Percentiles rank a stretch among this genome's conserved stretches.
Evolutionary conservation across 2,329 filamentous ascomycete genomes (phyloP).

Genomic region (Alternaria tenuissima): DNA sequence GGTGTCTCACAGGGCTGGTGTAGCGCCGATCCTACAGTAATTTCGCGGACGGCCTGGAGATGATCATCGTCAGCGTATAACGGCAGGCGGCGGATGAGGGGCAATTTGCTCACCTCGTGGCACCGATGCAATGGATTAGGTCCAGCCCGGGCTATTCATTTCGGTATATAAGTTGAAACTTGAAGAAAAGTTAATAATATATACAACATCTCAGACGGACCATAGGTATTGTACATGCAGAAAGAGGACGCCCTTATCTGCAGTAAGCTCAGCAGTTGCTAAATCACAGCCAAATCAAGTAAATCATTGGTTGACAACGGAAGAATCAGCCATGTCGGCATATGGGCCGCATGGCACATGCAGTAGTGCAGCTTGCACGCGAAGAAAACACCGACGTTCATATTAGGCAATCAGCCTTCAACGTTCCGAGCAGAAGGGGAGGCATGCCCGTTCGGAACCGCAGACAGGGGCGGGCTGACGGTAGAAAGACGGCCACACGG

Average conservation of each 20-base stretch:
- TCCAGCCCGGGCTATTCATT: neutral
- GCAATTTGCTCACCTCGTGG: slow-evolving; percentile 12
- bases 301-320: neutral
- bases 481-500: slow-evolving; percentile 19
- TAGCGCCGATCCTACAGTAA: slow-evolving; percentile 31
- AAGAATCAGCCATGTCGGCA: neutral
- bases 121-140: slow-evolving; percentile 5
- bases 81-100: slow-evolving; percentile 7
- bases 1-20: slow-evolving; percentile 22
- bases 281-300: neutral
- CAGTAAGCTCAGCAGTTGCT: neutral
- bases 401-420: neutral
- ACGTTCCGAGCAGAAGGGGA: slow-evolving; percentile 10
- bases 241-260: neutral
- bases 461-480: slow-evolving; percentile 9
- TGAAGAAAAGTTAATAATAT: neutral
- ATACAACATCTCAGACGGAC: neutral
- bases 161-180: slow-evolving; percentile 1
- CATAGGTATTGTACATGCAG: neutral
- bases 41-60: slow-evolving; percentile 29
- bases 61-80: slow-evolving; percentile 23
- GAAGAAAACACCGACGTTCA: neutral
- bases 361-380: neutral
- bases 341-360: neutral
- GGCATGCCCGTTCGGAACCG: slow-evolving; percentile 3